phyloP scores from a whole-genome alignment of 257 asterid species.

The Datura wrightii region DNA sequence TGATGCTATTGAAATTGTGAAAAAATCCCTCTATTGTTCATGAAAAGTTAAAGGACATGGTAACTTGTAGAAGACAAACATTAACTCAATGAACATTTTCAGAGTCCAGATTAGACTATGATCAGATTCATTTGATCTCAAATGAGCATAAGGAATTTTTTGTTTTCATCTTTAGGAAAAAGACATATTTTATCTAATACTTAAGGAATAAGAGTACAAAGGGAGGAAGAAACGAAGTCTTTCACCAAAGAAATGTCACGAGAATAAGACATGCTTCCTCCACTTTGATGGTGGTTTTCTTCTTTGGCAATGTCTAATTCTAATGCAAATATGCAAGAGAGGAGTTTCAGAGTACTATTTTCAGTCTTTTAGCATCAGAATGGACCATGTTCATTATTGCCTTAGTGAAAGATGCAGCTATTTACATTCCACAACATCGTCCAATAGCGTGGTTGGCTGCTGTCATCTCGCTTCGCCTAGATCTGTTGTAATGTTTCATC shows the following conservation, averaged over 20 bases:
- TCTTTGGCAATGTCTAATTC: not conserved
- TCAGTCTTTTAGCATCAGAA: not conserved
- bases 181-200: not conserved
- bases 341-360: not conserved
- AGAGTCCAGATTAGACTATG: constrained; percentile 10
- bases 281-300: constrained; percentile 21
- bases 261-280: constrained; percentile 7
- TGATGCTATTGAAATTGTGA: not conserved
- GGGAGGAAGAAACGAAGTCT: constrained; percentile 6
- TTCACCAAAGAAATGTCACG: not conserved
- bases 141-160: not conserved
- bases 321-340: not conserved
- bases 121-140: not conserved
- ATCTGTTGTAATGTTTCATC: not conserved
- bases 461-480: not conserved
- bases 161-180: not conserved
- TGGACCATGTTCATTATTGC: not conserved
- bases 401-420: not conserved
- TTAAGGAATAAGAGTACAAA: not conserved
- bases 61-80: not conserved
- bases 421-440: not conserved
- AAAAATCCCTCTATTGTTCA: not conserved
- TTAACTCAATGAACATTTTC: not conserved
- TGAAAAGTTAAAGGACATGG: not conserved
- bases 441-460: not conserved